These are phyloP conservation scores for Pelargonium cotyledonis DNA, from an alignment of 441 rosid genomes.

Conservation along the genomic window DNA sequence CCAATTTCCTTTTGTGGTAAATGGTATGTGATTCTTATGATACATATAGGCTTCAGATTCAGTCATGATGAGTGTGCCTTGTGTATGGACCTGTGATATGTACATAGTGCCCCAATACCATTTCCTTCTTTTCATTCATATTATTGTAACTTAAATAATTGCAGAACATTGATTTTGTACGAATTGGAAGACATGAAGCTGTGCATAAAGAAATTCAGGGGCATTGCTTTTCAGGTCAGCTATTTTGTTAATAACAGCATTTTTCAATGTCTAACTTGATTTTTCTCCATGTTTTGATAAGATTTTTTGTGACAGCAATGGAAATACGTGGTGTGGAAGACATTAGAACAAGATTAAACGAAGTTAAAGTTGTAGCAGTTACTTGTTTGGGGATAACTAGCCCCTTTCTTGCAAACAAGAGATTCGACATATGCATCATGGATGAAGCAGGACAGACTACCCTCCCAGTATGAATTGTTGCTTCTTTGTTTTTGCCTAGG, in stretches of 20 bases:
- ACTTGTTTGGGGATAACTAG: constrained; percentile 88
- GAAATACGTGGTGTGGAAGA: constrained; percentile 52
- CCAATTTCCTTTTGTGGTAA: not conserved
- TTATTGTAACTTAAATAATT: constrained; percentile 20
- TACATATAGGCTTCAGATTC: too few relatives aligned
- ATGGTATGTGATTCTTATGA: not conserved
- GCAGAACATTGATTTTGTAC: constrained; percentile 83
- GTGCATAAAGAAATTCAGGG: constrained; percentile 74
- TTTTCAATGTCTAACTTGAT: constrained; percentile 10
- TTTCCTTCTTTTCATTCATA: constrained; percentile 3
- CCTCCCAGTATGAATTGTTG: constrained; percentile 59
- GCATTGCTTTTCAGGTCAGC: constrained; percentile 73
- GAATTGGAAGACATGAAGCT: constrained; percentile 83
- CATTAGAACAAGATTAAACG: constrained; percentile 58
- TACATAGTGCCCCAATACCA: not conserved
- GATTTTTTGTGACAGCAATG: constrained; percentile 44
- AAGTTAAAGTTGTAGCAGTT: constrained; percentile 86
- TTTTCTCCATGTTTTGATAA: constrained; percentile 22
- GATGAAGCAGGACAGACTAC: constrained; percentile 99
- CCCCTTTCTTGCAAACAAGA: constrained; percentile 78
- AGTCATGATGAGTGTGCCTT: too few relatives aligned
- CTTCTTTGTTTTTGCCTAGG: constrained; percentile 12
- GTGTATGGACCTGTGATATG: too few relatives aligned
- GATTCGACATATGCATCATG: constrained; percentile 87
- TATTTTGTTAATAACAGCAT: constrained; percentile 17